Conservation (phyloP, 163 green algal species). For the Chlamydomonas reinhardtii region DNA sequence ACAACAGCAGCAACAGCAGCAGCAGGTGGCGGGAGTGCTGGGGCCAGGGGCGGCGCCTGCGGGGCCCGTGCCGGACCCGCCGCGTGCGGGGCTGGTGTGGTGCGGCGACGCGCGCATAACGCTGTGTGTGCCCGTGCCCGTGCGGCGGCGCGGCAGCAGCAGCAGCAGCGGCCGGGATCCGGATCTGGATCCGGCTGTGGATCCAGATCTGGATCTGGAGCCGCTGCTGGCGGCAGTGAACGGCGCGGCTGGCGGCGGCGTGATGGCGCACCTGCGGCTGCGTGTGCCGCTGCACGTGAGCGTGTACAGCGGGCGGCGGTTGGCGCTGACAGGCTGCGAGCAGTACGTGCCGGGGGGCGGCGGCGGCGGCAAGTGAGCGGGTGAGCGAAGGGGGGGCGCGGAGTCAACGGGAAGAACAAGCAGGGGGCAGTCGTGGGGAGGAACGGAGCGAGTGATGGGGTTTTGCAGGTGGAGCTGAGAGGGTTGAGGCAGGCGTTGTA, state of each 20-base stretch:
- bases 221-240: constrained; percentile 19
- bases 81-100: constrained; percentile 21
- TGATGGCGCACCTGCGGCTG: constrained; percentile 40
- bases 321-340: constrained; percentile 32
- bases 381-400: not conserved
- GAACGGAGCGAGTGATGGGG: too few relatives aligned
- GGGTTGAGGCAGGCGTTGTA: too few relatives aligned
- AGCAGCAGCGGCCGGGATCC: too few relatives aligned
- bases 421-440: not conserved
- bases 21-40: not conserved
- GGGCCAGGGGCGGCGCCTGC: too few relatives aligned
- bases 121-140: constrained; percentile 23
- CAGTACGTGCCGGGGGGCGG: constrained; percentile 6
- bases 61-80: too few relatives aligned
- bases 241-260: constrained; percentile 18
- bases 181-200: too few relatives aligned
- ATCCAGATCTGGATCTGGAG: too few relatives aligned
- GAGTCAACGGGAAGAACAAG: not conserved
- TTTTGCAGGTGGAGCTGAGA: too few relatives aligned
- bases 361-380: not conserved
- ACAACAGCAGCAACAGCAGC: not conserved
- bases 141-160: not conserved
- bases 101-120: not conserved
- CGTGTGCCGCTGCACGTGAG: constrained; percentile 45
- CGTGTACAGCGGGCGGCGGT: constrained; percentile 11